phyloP scores from a whole-genome alignment of 768 basidiomycete species.

The Boletus speciosus region DNA sequence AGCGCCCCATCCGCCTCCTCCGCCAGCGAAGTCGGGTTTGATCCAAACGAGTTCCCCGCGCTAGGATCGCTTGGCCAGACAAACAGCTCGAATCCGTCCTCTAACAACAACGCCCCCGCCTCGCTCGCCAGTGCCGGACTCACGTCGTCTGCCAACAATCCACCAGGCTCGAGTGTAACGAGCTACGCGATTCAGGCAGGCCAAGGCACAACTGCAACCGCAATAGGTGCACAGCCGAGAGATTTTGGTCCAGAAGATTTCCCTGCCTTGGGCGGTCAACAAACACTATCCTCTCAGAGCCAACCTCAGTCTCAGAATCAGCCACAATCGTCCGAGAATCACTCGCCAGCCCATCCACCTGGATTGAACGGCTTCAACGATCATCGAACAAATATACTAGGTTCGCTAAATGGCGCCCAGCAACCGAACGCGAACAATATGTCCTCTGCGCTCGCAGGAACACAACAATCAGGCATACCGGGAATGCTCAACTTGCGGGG shows the following conservation, averaged over 20 bases:
- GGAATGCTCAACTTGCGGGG: conserved; percentile 61
- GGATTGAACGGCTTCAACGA: conserved; percentile 66
- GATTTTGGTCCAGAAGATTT: conserved; percentile 85
- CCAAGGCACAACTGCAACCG: conserved; percentile 33
- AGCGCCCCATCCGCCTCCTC: conserved; percentile 61
- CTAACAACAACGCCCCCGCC: conserved; percentile 30
- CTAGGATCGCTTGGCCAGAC: conserved; percentile 62
- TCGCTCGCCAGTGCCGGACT: conserved; percentile 23
- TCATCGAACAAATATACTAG: conserved; percentile 56
- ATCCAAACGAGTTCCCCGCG: conserved; percentile 87
- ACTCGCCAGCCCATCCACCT: conserved; percentile 55
- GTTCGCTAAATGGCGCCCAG: conserved; percentile 38
- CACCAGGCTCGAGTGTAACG: conserved; percentile 39
- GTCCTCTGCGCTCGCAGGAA: conserved; percentile 36
- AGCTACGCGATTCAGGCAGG: conserved; percentile 86
- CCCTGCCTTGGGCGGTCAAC: conserved; percentile 72
- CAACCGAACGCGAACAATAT: conserved; percentile 19
- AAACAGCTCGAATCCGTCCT: conserved; percentile 36
- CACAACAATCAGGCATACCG: conserved; percentile 53
- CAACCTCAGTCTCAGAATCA: conserved; percentile 31
- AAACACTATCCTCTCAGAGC: conserved; percentile 22
- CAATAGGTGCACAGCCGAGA: conserved; percentile 15
- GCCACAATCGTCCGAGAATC: conserved; percentile 31
- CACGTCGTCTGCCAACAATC: conserved; percentile 28
- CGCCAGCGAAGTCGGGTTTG: conserved; percentile 71